Evolutionary conservation across 176 grass and related monocot genomes (phyloP).

Genomic region (Areca catechu): DNA sequence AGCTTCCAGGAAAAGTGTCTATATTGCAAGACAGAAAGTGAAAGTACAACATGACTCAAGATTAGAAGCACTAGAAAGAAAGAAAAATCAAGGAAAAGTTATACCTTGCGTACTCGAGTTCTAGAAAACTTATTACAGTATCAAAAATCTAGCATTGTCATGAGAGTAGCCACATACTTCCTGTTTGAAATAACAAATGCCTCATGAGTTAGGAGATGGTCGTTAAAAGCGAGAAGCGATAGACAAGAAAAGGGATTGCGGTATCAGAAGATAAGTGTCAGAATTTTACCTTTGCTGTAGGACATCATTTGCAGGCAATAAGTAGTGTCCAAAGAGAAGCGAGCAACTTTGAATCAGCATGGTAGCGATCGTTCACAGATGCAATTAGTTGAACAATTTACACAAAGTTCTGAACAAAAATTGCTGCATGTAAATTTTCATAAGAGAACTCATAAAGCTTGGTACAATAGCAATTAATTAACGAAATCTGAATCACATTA

Average conservation of each 20-base stretch:
- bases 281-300: slow-evolving; percentile 56
- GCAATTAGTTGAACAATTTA: slow-evolving; percentile 10
- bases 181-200: slow-evolving; percentile 37
- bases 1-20: too few relatives aligned
- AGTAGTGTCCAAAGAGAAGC: slow-evolving; percentile 73
- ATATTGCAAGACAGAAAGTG: too few relatives aligned
- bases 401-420: neutral
- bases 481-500: too few relatives aligned
- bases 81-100: slow-evolving; percentile 1
- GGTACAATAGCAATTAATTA: too few relatives aligned
- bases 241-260: too few relatives aligned
- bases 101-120: neutral
- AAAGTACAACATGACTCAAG: too few relatives aligned
- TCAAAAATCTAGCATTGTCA: slow-evolving; percentile 90
- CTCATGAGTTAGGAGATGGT: too few relatives aligned
- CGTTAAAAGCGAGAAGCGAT: too few relatives aligned
- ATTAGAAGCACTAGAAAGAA: neutral
- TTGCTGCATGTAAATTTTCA: too few relatives aligned
- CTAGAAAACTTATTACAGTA: slow-evolving; percentile 42
- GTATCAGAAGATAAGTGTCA: too few relatives aligned
- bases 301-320: slow-evolving; percentile 78
- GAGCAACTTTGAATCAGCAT: slow-evolving; percentile 75
- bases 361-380: slow-evolving; percentile 39
- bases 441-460: too few relatives aligned
- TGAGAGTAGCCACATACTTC: slow-evolving; percentile 81